Base-by-base conservation (phyloP, 371 early-diverging fungal species). In the Actinomucor elegans region DNA sequence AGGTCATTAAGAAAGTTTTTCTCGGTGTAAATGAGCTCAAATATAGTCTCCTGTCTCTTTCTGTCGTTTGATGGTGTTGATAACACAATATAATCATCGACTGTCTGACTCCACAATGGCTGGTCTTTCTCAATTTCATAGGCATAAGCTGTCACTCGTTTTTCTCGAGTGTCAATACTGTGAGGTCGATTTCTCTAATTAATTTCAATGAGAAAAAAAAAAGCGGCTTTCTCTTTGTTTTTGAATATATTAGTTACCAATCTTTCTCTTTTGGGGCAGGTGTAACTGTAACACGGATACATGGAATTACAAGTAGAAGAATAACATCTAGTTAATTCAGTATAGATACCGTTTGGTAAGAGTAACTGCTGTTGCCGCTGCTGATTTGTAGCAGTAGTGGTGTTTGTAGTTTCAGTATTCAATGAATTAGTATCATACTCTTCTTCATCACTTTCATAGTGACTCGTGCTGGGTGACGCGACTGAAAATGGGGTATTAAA, bases 11-110 rank as follows among this genome's bases (percentile, higher is more conserved):
- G 86, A 69, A 87, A 96, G 62, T 93, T 90, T 53, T 85, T 83
- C 65, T 94, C 95, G 2, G 90, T 92, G 42, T 90, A 81, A 32
- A 96, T 87, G 46, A 94, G 52, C 68, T 96, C 96, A 70, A 85
- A 95, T 37, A 96, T 90, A 26, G 84, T 85, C 64, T 96, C 94
- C 59, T 96, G 96, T 31, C 64, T 28, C 57, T 90, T 93, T 54
- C 85, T 76, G 67, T 97, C 98, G 12, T 71, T 61, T 12, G 81
- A 69, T 8, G 89, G 84, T 1, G 91, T 78, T 1, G 87, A 79
- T 31, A 85, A 80, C 1, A 85, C 61, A n/a, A 94, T 75, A 15
- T 84, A 82, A 47, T 81, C 79, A 5, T 92, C 84, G 3, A 88
- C 83, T 2, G 75, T 67, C 43, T 67, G 76, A 8, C 82, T 80